Percentiles rank a stretch among this genome's conserved stretches.
phyloP scores from a whole-genome alignment of 306 rosid species.

The Styphnolobium japonicum region DNA sequence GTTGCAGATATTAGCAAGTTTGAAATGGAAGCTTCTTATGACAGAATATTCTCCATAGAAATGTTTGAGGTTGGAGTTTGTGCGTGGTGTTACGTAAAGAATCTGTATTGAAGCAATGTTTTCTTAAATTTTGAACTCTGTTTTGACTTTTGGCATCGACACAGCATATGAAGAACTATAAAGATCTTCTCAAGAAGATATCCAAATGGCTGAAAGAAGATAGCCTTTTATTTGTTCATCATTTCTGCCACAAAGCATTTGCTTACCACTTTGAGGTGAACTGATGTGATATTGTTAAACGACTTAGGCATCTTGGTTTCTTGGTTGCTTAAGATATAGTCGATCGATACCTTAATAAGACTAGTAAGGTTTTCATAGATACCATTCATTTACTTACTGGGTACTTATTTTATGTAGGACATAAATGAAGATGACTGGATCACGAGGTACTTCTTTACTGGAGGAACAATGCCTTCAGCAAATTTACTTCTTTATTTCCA shows the following conservation, averaged over 20 bases:
- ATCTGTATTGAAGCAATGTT: not conserved
- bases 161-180: conserved; percentile 97
- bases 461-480: conserved; percentile 96
- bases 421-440: conserved; percentile 88
- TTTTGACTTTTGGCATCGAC: conserved; percentile 18
- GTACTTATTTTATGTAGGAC: conserved; percentile 48
- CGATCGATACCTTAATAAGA: not conserved
- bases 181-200: conserved; percentile 83
- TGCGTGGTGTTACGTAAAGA: not conserved
- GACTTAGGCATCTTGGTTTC: conserved; percentile 3
- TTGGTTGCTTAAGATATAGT: conserved; percentile 5
- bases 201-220: conserved; percentile 86
- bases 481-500: conserved; percentile 88
- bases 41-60: conserved; percentile 77
- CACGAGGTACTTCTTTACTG: conserved; percentile 78
- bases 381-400: not conserved
- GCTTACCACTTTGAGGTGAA: conserved; percentile 95
- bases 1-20: conserved; percentile 75
- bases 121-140: not conserved
- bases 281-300: not conserved
- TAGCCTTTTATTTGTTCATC: conserved; percentile 67
- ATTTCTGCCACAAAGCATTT: conserved; percentile 82
- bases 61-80: conserved; percentile 79
- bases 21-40: conserved; percentile 81
- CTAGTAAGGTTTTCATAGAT: not conserved